A percentile compares a stretch with the other conserved stretches of the same genome.
phyloP scores from a whole-genome alignment of 306 rosid genomes.

The Quercus parvula region DNA sequence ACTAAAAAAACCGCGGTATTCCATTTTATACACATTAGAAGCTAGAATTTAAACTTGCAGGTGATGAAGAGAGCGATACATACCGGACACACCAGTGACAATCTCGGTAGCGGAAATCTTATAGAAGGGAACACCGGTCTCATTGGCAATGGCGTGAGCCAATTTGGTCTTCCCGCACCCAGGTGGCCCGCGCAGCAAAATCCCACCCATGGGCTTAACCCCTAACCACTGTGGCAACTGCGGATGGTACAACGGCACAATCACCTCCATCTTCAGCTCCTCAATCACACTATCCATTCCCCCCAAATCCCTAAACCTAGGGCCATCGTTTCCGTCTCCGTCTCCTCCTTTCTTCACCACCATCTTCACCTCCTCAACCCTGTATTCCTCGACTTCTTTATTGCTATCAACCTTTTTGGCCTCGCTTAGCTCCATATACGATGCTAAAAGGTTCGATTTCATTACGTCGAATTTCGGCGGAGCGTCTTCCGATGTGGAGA shows the following conservation, averaged over 20 bases:
- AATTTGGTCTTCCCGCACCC: slow-evolving; percentile 90
- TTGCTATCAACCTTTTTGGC: slow-evolving; percentile 41
- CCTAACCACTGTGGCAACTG: slow-evolving; percentile 50
- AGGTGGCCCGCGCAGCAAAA: slow-evolving; percentile 77
- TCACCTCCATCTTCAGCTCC: slow-evolving; percentile 61
- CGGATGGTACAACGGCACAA: slow-evolving; percentile 54
- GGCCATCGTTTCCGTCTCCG: slow-evolving; percentile 47
- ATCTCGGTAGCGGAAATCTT: slow-evolving; percentile 71
- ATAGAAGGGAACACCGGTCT: slow-evolving; percentile 68
- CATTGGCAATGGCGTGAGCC: slow-evolving; percentile 89
- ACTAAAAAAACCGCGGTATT: too few relatives aligned
- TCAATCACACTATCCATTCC: slow-evolving; percentile 62
- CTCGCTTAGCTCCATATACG: background rate
- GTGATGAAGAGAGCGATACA: too few relatives aligned
- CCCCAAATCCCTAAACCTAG: slow-evolving; percentile 65
- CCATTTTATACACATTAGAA: too few relatives aligned
- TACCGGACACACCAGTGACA: slow-evolving; percentile 79
- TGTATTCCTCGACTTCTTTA: slow-evolving; percentile 17
- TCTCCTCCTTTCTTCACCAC: slow-evolving; percentile 15
- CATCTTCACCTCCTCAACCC: slow-evolving; percentile 14
- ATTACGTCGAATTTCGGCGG: slow-evolving; percentile 14
- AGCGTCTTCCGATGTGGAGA: slow-evolving; percentile 64
- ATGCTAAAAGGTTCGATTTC: too few relatives aligned
- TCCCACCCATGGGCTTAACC: slow-evolving; percentile 57
- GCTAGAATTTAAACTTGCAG: too few relatives aligned